phyloP scores from a whole-genome alignment of 2,329 filamentous ascomycete species.

The Exophiala sideris region DNA sequence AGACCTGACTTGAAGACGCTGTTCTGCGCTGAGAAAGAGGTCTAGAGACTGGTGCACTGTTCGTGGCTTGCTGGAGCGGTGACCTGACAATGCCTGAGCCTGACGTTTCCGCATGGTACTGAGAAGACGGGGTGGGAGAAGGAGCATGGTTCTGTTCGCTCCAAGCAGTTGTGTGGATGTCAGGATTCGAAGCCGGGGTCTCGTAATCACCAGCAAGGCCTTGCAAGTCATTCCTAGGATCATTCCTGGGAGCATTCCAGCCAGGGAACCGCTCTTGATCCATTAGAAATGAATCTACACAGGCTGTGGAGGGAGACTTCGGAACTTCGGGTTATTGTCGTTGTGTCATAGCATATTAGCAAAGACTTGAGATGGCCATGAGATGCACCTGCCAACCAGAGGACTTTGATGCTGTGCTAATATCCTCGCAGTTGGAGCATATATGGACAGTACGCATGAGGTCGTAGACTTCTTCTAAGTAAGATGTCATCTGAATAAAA shows the following conservation, averaged over 20 bases:
- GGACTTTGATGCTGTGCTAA: too few species aligned
- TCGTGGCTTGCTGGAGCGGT: slow-evolving; percentile 13
- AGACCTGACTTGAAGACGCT: slow-evolving; percentile 21
- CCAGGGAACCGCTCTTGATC: slow-evolving; percentile 17
- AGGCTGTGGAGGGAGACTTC: too few species aligned
- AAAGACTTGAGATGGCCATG: too few species aligned
- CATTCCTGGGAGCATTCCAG: slow-evolving; percentile 17
- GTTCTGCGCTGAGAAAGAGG: slow-evolving; percentile 23
- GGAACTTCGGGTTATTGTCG: too few species aligned
- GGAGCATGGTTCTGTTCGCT: slow-evolving; percentile 6
- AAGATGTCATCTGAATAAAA: too few species aligned
- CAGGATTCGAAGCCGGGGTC: slow-evolving; percentile 3
- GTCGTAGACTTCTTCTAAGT: too few species aligned
- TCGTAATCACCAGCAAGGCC: slow-evolving; percentile 11
- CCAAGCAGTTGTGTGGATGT: slow-evolving; percentile 8
- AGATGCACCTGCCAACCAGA: too few species aligned
- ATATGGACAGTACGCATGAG: too few species aligned
- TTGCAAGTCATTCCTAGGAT: slow-evolving; percentile 18
- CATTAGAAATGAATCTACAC: slow-evolving; percentile 4
- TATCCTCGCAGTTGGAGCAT: too few species aligned
- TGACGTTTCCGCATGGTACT: slow-evolving; percentile 14
- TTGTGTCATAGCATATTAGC: background rate
- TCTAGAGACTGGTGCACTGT: slow-evolving; percentile 8
- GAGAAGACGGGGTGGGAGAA: slow-evolving; percentile 6
- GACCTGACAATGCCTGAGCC: slow-evolving; percentile 15